phyloP scores from a whole-genome alignment of 2,329 filamentous ascomycete genomes.

The Helminthosporium solani region DNA sequence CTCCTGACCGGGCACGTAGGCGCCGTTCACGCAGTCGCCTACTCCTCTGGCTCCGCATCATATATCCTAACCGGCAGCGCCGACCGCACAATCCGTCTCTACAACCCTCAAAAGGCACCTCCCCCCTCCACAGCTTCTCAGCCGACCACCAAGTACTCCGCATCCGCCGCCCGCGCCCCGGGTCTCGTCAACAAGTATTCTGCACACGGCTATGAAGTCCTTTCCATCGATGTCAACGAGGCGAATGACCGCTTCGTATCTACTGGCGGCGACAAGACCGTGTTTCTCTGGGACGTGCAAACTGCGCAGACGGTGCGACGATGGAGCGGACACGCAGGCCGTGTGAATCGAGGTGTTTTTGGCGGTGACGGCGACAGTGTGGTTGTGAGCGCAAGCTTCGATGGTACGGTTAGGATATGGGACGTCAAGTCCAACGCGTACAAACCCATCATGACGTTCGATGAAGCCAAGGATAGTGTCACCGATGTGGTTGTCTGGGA shows the following conservation, averaged over 20 bases:
- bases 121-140: constrained; percentile 36
- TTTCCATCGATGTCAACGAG: constrained; percentile 69
- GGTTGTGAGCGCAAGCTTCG: constrained; percentile 70
- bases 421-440: constrained; percentile 36
- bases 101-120: constrained; percentile 66
- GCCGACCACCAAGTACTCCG: constrained; percentile 5
- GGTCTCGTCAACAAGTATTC: constrained; percentile 81
- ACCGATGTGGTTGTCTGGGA: constrained; percentile 46
- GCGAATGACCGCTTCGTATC: constrained; percentile 86
- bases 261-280: constrained; percentile 83
- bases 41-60: constrained; percentile 51
- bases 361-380: constrained; percentile 74
- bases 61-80: constrained; percentile 78
- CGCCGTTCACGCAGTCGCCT: constrained; percentile 53
- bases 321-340: constrained; percentile 69
- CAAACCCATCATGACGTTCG: constrained; percentile 70
- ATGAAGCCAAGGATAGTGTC: constrained; percentile 72
- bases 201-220: constrained; percentile 88
- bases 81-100: constrained; percentile 82
- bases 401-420: constrained; percentile 74
- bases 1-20: constrained; percentile 46
- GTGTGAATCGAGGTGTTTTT: constrained; percentile 78
- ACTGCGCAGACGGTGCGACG: constrained; percentile 74
- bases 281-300: constrained; percentile 93
- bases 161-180: constrained; percentile 23